phyloP scores from a whole-genome alignment of 495 filamentous ascomycete species.

The Penicillium daleae region DNA sequence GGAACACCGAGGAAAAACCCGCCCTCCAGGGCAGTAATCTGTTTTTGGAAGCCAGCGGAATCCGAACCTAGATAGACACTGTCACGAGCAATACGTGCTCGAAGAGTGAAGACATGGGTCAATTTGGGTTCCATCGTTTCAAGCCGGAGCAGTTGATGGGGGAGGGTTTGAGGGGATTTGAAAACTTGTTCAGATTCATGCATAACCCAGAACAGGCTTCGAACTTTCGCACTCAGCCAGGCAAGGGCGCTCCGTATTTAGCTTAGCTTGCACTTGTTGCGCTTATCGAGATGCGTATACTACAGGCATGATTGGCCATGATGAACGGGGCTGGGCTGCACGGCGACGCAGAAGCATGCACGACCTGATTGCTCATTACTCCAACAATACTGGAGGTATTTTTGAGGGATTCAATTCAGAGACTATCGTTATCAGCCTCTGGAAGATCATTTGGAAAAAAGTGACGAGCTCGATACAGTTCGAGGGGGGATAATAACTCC shows the following conservation, averaged over 20 bases:
- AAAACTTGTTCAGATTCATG: neutral
- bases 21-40: neutral
- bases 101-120: neutral
- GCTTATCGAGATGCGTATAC: neutral
- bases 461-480: neutral
- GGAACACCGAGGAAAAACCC: neutral
- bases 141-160: neutral
- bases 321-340: neutral
- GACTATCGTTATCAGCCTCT: too few species aligned
- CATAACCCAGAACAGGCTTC: neutral
- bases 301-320: neutral
- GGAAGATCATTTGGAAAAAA: neutral
- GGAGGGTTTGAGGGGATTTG: neutral
- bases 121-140: neutral
- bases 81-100: neutral
- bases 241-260: neutral
- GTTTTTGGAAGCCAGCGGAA: neutral
- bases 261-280: neutral
- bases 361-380: neutral
- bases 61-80: neutral
- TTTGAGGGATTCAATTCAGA: neutral
- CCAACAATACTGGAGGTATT: neutral
- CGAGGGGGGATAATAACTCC: constrained; percentile 2
- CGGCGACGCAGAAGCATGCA: neutral
- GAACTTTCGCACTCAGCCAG: neutral